phyloP scores from a whole-genome alignment of 2,329 filamentous ascomycete genomes.

The Monascus ruber region DNA sequence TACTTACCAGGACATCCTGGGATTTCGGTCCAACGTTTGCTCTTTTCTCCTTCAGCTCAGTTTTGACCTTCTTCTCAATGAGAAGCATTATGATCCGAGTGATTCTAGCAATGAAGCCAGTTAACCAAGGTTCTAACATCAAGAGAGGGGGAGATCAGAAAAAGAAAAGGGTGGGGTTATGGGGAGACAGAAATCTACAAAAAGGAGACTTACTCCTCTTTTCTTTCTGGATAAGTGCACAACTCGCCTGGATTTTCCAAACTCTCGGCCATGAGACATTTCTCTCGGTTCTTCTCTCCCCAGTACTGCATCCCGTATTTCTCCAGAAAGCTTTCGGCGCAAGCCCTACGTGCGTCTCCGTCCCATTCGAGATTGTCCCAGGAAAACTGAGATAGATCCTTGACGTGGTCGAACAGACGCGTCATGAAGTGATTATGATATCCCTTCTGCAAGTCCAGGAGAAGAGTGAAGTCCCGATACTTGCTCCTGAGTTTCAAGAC shows the following conservation, averaged over 20 bases:
- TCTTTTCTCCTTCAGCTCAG: background rate
- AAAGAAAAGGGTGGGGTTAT: background rate
- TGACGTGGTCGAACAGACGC: slow-evolving; percentile 5
- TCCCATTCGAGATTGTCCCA: slow-evolving; percentile 7
- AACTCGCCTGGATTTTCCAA: slow-evolving; percentile 4
- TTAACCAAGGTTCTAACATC: background rate
- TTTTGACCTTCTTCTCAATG: slow-evolving; percentile 9
- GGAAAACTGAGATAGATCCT: background rate
- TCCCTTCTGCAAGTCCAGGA: slow-evolving; percentile 11
- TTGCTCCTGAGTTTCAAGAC: slow-evolving; percentile 4
- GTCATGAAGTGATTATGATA: slow-evolving; percentile 8
- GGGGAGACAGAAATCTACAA: background rate
- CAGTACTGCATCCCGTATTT: slow-evolving; percentile 11
- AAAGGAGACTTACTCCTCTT: slow-evolving; percentile 8
- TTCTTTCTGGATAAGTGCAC: slow-evolving; percentile 9
- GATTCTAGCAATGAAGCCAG: slow-evolving; percentile 3
- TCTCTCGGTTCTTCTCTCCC: slow-evolving; percentile 8
- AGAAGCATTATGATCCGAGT: slow-evolving; percentile 7
- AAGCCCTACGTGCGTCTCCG: slow-evolving; percentile 1
- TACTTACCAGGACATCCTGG: too few relatives aligned
- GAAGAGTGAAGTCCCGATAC: slow-evolving; percentile 10
- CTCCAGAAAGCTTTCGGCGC: slow-evolving; percentile 10
- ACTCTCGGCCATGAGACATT: slow-evolving; percentile 10
- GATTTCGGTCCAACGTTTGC: background rate
- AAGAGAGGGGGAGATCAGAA: background rate